phyloP scores from a whole-genome alignment of 169 alveolate genomes.

The Blepharisma undulans region DNA sequence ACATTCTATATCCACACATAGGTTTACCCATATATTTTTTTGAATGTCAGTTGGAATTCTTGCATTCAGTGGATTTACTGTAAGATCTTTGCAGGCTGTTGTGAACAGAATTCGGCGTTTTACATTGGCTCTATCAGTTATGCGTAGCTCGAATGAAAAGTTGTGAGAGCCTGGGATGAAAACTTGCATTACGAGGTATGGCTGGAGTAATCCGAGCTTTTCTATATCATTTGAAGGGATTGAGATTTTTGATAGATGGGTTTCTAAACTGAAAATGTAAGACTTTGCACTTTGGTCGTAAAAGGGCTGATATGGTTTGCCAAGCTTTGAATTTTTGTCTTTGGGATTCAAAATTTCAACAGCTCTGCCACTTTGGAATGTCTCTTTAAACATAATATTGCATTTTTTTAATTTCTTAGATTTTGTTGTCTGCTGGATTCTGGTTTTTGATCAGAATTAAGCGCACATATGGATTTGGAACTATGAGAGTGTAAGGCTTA shows the following conservation, averaged over 20 bases:
- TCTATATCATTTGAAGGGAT: slow-evolving; percentile 64
- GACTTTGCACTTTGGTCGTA: slow-evolving; percentile 64
- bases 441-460: neutral
- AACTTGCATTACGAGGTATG: slow-evolving; percentile 59
- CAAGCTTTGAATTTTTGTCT: slow-evolving; percentile 23
- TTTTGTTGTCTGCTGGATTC: neutral
- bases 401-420: neutral
- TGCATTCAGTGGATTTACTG: slow-evolving; percentile 62
- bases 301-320: neutral
- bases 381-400: slow-evolving; percentile 40
- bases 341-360: slow-evolving; percentile 47
- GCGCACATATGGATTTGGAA: neutral
- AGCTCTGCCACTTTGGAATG: slow-evolving; percentile 40
- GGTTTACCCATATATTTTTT: slow-evolving; percentile 65
- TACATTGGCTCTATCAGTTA: slow-evolving; percentile 61
- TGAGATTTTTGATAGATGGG: slow-evolving; percentile 50
- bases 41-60: slow-evolving; percentile 63
- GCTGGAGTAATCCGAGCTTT: slow-evolving; percentile 57
- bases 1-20: slow-evolving; percentile 61
- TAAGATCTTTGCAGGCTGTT: slow-evolving; percentile 60
- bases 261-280: slow-evolving; percentile 50
- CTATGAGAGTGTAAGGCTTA: neutral
- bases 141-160: slow-evolving; percentile 65
- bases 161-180: slow-evolving; percentile 44
- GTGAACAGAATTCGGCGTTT: slow-evolving; percentile 68